Conservation (phyloP, 371 early-diverging fungal species). For the Astathelohania contejeani region DNA sequence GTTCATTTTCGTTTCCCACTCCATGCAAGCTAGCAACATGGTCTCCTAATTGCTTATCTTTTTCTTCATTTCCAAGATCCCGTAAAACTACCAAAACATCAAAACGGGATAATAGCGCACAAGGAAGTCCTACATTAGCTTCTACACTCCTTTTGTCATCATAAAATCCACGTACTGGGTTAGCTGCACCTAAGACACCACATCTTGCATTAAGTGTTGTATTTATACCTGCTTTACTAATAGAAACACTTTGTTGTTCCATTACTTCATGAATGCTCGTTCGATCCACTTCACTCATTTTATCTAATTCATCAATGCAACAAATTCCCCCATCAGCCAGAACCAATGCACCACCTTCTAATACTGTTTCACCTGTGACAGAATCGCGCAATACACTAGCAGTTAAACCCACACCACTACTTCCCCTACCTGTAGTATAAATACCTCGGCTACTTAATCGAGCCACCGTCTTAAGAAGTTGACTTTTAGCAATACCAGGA, state of each 20-base stretch:
- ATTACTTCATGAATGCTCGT: constrained; percentile 96
- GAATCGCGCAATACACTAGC: constrained; percentile 57
- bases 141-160: constrained; percentile 67
- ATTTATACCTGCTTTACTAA: constrained; percentile 97
- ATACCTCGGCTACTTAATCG: constrained; percentile 43
- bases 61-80: constrained; percentile 68
- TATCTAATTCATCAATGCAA: constrained; percentile 64
- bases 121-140: constrained; percentile 84
- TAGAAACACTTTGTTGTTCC: constrained; percentile 98
- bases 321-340: constrained; percentile 60
- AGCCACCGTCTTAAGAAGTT: constrained; percentile 55
- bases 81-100: constrained; percentile 79
- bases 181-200: constrained; percentile 86
- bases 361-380: constrained; percentile 58
- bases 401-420: constrained; percentile 63
- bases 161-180: constrained; percentile 85
- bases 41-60: constrained; percentile 57
- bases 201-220: constrained; percentile 93
- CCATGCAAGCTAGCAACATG: constrained; percentile 44
- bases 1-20: constrained; percentile 4
- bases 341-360: constrained; percentile 64
- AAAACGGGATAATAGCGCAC: constrained; percentile 79
- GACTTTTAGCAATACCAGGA: constrained; percentile 68
- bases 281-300: constrained; percentile 82
- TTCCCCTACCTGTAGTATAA: constrained; percentile 61